phyloP scores from a whole-genome alignment of 2,329 filamentous ascomycete species.

The Penicillium aurantiogriseum region DNA sequence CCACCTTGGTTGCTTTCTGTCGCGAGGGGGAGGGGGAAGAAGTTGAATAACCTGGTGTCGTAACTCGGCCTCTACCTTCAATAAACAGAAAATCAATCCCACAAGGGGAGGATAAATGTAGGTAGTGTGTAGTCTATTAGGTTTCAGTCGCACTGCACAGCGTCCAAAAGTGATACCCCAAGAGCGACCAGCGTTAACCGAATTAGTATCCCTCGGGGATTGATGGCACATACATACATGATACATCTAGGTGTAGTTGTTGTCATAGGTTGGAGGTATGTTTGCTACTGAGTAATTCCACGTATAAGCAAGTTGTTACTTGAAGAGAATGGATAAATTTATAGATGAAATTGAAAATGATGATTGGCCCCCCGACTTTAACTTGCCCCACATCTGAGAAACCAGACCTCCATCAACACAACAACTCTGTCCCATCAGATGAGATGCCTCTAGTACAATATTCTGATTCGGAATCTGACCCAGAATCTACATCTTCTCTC shows the following conservation, averaged over 20 bases:
- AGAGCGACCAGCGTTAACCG: too few relatives aligned
- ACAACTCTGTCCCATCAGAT: not conserved
- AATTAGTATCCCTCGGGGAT: too few relatives aligned
- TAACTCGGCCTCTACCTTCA: not conserved
- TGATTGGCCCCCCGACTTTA: not conserved
- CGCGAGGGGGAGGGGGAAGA: too few relatives aligned
- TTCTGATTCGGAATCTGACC: conserved; percentile 47
- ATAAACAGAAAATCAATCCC: not conserved
- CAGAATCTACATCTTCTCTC: conserved; percentile 23
- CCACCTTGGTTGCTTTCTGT: too few relatives aligned
- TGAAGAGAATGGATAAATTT: not conserved
- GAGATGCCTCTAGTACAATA: conserved; percentile 67
- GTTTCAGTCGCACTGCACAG: not conserved
- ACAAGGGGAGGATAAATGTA: not conserved
- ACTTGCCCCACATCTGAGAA: not conserved
- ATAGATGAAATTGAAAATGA: not conserved
- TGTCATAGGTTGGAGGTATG: too few relatives aligned
- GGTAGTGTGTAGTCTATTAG: not conserved
- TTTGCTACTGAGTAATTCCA: too few relatives aligned
- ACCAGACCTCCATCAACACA: not conserved
- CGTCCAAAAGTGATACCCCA: not conserved
- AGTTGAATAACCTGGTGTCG: not conserved
- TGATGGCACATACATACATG: too few relatives aligned
- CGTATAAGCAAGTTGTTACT: too few relatives aligned
- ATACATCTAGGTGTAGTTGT: too few relatives aligned